phyloP scores from a whole-genome alignment of 495 filamentous ascomycete species.

The Cercophora sp. region DNA sequence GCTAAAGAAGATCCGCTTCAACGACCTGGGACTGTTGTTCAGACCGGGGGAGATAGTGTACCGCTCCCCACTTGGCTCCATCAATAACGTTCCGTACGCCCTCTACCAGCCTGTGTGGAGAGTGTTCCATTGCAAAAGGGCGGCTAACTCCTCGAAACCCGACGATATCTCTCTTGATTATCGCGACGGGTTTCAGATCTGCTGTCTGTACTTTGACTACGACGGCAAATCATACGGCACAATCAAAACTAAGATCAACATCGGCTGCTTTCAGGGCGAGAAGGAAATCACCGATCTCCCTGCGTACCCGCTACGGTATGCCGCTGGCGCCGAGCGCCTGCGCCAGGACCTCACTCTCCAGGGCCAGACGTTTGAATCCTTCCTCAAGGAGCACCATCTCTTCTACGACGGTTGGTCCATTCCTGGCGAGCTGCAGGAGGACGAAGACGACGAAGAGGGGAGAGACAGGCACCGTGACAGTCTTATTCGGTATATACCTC shows the following conservation, averaged over 20 bases:
- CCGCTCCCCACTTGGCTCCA: conserved; percentile 24
- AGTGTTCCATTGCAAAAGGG: conserved; percentile 24
- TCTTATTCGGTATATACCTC: background rate
- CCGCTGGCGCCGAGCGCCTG: conserved; percentile 22
- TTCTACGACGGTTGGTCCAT: conserved; percentile 44
- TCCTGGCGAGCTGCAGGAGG: conserved; percentile 19
- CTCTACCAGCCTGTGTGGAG: conserved; percentile 30
- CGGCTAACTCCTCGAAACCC: background rate
- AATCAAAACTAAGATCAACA: conserved; percentile 35
- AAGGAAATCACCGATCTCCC: conserved; percentile 49
- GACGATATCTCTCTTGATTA: conserved; percentile 13
- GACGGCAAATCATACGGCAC: conserved; percentile 56
- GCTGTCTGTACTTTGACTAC: conserved; percentile 54
- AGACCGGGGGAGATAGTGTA: conserved; percentile 34
- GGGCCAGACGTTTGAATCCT: conserved; percentile 27
- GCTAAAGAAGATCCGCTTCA: conserved; percentile 25
- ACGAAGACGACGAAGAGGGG: background rate
- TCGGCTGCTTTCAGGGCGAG: conserved; percentile 53
- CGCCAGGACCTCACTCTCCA: conserved; percentile 20
- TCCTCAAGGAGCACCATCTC: conserved; percentile 44
- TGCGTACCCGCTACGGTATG: conserved; percentile 52
- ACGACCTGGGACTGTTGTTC: conserved; percentile 38
- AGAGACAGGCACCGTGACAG: background rate
- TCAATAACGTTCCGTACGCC: conserved; percentile 3
- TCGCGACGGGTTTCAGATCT: conserved; percentile 33